phyloP scores from a whole-genome alignment of 148 eudicot species.

The Bassia scoparia region DNA sequence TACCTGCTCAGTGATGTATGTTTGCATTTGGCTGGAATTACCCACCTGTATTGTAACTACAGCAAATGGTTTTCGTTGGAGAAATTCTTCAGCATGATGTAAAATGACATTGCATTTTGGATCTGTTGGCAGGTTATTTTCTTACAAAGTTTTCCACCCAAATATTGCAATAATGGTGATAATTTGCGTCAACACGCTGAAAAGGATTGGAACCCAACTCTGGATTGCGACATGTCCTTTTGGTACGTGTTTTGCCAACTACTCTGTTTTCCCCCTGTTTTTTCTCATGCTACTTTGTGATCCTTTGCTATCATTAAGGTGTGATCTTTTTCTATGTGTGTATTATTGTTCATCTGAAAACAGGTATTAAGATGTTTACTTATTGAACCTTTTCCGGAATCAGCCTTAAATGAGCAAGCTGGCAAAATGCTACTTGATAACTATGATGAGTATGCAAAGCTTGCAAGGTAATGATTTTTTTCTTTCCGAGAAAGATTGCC shows the following conservation, averaged over 20 bases:
- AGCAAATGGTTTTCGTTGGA: neutral
- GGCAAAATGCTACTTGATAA: conserved; percentile 95
- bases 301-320: neutral
- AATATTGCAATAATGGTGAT: conserved; percentile 85
- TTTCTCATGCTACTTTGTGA: neutral
- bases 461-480: conserved; percentile 51
- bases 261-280: neutral
- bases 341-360: conserved; percentile 5
- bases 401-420: conserved; percentile 94
- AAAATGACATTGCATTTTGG: neutral
- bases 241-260: conserved; percentile 37
- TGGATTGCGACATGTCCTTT: conserved; percentile 81
- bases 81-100: neutral
- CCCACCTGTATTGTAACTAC: no score
- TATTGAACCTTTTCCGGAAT: conserved; percentile 97
- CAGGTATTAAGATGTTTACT: conserved; percentile 92
- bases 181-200: conserved; percentile 90
- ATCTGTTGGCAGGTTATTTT: conserved; percentile 60
- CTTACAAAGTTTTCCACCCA: conserved; percentile 92
- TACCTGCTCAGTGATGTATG: no score
- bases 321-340: neutral
- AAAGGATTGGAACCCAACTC: conserved; percentile 94
- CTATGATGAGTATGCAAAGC: conserved; percentile 92
- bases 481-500: neutral
- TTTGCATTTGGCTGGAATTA: no score